Conservation (phyloP, 495 filamentous ascomycete genomes). For the Xylaria castorea region DNA sequence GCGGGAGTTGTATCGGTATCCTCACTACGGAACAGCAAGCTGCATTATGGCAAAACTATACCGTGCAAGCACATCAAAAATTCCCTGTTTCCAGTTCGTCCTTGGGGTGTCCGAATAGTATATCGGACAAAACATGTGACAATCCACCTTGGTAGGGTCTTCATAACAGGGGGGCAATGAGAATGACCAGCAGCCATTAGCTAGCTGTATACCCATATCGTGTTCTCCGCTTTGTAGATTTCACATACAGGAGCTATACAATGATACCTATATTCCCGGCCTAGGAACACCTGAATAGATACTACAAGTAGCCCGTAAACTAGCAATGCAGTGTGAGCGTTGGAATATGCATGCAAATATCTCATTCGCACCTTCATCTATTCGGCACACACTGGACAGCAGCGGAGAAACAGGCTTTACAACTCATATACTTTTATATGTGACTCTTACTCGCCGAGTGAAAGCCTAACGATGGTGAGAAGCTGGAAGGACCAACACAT, state of each 20-base stretch:
- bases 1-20: neutral
- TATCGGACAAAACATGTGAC: no score
- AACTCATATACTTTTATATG: neutral
- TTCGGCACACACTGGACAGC: neutral
- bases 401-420: neutral
- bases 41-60: neutral
- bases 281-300: no score
- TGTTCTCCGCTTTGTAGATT: neutral
- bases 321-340: no score
- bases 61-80: neutral
- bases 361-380: no score
- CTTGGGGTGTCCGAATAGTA: neutral
- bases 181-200: no score
- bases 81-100: neutral
- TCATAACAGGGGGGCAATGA: no score
- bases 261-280: neutral
- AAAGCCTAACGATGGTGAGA: neutral
- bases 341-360: no score
- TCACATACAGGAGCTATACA: no score
- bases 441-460: neutral
- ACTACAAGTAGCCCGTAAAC: no score
- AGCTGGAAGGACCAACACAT: neutral
- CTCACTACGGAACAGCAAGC: neutral
- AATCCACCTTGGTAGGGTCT: no score
- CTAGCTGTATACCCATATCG: neutral